Evolutionary conservation across 1,284 basidiomycete species (phyloP).

Genomic region (Lentinula novae-zelandiae): DNA sequence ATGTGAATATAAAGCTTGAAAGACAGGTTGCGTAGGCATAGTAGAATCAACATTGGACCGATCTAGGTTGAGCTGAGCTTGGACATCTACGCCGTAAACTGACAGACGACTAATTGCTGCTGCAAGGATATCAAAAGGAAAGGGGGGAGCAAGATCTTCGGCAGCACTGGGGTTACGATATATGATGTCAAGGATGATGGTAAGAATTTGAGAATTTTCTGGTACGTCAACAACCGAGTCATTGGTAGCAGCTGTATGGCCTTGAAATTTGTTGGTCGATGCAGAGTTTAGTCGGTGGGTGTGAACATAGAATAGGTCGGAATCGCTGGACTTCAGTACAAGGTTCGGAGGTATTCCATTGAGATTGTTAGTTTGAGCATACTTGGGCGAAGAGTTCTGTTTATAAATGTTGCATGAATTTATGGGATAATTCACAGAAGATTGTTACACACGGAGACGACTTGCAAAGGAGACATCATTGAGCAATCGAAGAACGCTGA

Average conservation of each 20-base stretch:
- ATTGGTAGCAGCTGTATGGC: background rate
- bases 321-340: background rate
- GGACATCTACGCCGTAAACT: background rate
- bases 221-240: background rate
- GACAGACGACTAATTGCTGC: background rate
- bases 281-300: background rate
- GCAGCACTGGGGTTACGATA: background rate
- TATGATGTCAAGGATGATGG: constrained; percentile 1
- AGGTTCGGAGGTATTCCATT: background rate
- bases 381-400: background rate
- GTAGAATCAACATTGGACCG: background rate
- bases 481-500: background rate
- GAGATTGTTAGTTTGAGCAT: background rate
- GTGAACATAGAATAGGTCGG: background rate
- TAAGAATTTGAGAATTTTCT: constrained; percentile 1
- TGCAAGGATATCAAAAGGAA: background rate
- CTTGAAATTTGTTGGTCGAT: background rate
- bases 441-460: background rate
- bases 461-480: background rate
- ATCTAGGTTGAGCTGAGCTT: background rate
- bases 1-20: background rate
- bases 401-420: background rate
- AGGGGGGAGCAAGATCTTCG: background rate
- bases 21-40: background rate
- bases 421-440: background rate